Evolutionary conservation across 805 yeast species (phyloP), one percentile per base, ranked within the genome.

Genomic region (Wickerhamomyces kurtzmanii): DNA sequence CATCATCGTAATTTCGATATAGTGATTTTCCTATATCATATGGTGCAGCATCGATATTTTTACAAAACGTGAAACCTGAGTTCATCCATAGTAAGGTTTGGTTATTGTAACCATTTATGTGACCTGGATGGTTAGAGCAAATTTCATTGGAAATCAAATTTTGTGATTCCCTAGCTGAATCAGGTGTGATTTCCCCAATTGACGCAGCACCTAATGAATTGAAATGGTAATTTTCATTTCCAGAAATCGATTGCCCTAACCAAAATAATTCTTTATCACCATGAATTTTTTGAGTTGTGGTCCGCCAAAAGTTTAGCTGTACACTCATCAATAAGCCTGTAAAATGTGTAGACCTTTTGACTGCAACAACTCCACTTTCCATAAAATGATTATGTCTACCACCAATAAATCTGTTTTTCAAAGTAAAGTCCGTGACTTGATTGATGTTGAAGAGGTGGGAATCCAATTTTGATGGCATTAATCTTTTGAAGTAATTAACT

Each of bases 221-320:
- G 22, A 61, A 55, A 11, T 53, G 51, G 36, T 58, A 62, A 17
- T 51, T 48, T 29, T 47, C 53, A 27, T 54, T 47, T 11, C 63
- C 64, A 10, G 54, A 38, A 23, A 63, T 51, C 5, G 67, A 39
- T 47, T 74, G 69, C 3, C 82, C 83, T 19, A 81, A 45, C 89
- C 89, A 79, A 42, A 78, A 73, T 38, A 80, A 56, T 45, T 81
- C 91, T 40, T 81, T 81, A 37, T 81, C 93, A 22, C 93, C 93
- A 63, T 81, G 80, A 8, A 78, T 55, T 11, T 71, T 62, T 2
- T 66, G 57, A 9, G 51, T 38, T 15, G 65, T 55, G 11, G 59
- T 42, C 23, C 47, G 43, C 49, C 60, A 59, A 26, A 60, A 47
- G 33, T 59, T 62, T 33, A 62, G 31, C 27, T 54, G 41, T 4